A percentile compares a stretch with the other conserved stretches of the same genome.
These are phyloP conservation scores for Cnidoscolus chayamansa DNA, from an alignment of 441 rosid species.

Conservation along the genomic window DNA sequence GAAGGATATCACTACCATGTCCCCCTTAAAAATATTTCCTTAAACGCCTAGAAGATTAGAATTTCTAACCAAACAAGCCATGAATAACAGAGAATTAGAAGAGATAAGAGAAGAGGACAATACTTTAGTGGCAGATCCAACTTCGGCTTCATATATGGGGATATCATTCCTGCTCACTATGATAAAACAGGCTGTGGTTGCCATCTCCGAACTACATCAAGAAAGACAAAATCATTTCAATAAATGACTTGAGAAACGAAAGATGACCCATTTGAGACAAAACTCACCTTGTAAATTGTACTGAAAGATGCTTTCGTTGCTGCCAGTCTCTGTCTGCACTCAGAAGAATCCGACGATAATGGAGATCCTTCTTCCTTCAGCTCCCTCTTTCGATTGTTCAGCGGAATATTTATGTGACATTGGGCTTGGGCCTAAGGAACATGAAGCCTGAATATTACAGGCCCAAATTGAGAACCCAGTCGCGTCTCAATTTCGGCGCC, in stretches of 20 bases:
- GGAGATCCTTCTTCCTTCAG: neutral
- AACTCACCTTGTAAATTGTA: neutral
- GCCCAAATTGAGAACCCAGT: neutral
- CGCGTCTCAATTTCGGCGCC: neutral
- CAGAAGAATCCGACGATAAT: neutral
- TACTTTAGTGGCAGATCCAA: conserved; percentile 89
- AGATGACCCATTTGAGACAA: neutral
- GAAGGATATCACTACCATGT: neutral
- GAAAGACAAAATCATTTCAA: neutral
- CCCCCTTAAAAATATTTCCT: neutral
- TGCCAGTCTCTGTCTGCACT: conserved; percentile 8
- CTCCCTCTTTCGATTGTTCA: neutral
- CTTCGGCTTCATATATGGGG: conserved; percentile 97
- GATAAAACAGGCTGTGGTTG: conserved; percentile 85
- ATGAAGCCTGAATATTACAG: too few relatives aligned
- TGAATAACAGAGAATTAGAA: too few relatives aligned
- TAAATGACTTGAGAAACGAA: neutral
- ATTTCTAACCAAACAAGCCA: neutral
- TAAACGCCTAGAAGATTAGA: neutral
- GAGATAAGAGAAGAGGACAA: neutral
- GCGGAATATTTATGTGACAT: too few relatives aligned
- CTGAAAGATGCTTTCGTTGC: conserved; percentile 1
- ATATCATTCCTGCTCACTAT: conserved; percentile 89
- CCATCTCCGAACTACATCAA: conserved; percentile 40
- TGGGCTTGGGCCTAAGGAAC: conserved; percentile 3